Evolutionary conservation across 352 stramenopile genomes (phyloP).

Genomic region (Phytophthora megakarya): DNA sequence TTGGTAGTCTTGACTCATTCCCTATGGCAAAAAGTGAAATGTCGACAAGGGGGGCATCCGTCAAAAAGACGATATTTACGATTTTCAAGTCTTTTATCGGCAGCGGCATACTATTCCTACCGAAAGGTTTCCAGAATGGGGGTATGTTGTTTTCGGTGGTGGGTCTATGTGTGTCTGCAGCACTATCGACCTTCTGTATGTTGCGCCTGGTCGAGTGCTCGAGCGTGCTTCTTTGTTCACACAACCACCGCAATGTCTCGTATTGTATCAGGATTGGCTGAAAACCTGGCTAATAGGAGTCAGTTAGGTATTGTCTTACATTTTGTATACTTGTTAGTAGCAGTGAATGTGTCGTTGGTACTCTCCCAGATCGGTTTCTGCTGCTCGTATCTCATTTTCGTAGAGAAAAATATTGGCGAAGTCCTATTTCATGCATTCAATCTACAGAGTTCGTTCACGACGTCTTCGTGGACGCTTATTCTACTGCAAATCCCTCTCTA

Average conservation of each 20-base stretch:
- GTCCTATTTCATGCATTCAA: conserved; percentile 56
- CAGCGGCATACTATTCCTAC: conserved; percentile 65
- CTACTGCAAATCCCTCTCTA: conserved; percentile 62
- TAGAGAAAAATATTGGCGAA: conserved; percentile 66
- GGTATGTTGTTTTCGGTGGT: conserved; percentile 68
- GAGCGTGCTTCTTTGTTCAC: conserved; percentile 33
- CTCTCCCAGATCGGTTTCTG: conserved; percentile 72
- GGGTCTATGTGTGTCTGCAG: conserved; percentile 51
- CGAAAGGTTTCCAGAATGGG: conserved; percentile 65
- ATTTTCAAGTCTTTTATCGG: conserved; percentile 75
- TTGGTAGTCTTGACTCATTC: conserved; percentile 17
- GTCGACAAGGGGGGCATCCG: conserved; percentile 31
- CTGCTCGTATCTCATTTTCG: conserved; percentile 76
- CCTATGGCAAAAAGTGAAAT: conserved; percentile 15
- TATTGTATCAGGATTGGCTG: too few species aligned
- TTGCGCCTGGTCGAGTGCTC: conserved; percentile 57
- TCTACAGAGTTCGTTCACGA: conserved; percentile 36
- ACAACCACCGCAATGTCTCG: conserved; percentile 39
- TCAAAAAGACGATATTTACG: conserved; percentile 61
- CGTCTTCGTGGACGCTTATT: conserved; percentile 57
- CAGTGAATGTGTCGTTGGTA: conserved; percentile 67
- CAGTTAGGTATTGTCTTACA: too few species aligned
- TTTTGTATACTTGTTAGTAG: too few species aligned
- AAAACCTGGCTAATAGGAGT: too few species aligned
- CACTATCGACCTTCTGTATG: conserved; percentile 65